Conservation (phyloP, 192 early-diverging fungal genomes). For the Dissophora globulifera region DNA sequence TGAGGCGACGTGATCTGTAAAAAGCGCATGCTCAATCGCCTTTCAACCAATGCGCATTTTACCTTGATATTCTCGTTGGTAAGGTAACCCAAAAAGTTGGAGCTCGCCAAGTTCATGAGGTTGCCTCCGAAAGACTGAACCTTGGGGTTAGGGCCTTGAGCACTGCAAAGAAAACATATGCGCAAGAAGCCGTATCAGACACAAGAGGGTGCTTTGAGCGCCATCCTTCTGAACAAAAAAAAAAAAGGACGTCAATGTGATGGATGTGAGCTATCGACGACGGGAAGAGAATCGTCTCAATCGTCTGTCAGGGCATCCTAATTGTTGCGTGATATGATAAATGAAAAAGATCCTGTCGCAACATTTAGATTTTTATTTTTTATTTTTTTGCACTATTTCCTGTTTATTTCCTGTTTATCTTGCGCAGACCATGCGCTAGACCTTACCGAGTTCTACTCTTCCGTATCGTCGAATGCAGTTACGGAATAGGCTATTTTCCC, state of each 20-base stretch:
- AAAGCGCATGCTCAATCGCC: too few species aligned
- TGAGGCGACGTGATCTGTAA: too few species aligned
- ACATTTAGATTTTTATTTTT: too few species aligned
- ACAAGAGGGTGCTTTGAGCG: neutral
- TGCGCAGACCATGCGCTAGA: neutral
- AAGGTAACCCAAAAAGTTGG: slow-evolving; percentile 89
- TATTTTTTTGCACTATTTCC: too few species aligned
- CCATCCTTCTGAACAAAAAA: neutral
- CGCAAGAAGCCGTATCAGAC: neutral
- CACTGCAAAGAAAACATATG: slow-evolving; percentile 21
- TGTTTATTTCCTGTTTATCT: too few species aligned
- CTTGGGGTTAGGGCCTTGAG: slow-evolving; percentile 73
- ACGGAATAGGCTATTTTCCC: slow-evolving; percentile 1
- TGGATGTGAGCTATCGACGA: too few species aligned
- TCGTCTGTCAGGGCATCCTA: too few species aligned
- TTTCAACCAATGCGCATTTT: too few species aligned
- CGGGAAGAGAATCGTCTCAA: too few species aligned
- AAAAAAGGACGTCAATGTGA: too few species aligned
- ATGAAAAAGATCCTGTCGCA: too few species aligned
- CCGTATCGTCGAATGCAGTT: neutral
- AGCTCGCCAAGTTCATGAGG: slow-evolving; percentile 83
- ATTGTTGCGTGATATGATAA: too few species aligned
- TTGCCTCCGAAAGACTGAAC: slow-evolving; percentile 67
- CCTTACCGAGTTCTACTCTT: neutral
- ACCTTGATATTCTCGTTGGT: slow-evolving; percentile 76